Base-by-base conservation (phyloP, 495 filamentous ascomycete species). In the Elasticomyces elasticus region DNA sequence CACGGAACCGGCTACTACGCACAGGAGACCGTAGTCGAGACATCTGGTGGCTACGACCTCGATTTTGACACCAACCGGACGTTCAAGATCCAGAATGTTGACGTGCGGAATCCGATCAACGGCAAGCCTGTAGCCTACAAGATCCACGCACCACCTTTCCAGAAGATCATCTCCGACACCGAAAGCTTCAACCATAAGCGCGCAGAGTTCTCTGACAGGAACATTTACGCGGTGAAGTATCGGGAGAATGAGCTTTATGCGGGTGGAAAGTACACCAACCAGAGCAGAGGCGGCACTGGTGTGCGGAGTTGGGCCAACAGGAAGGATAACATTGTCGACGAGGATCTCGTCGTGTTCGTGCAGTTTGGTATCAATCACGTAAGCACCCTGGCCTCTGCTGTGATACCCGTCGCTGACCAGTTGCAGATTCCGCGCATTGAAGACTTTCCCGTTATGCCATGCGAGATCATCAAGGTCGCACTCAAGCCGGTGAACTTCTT, bases 191-290 rank as follows among this genome's bases (percentile, higher is more conserved):
- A 94, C 61, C 76, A 79, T 60, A 78, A 77, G 52, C 78, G 89
- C 12, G 86, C 87, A 15, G 87, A 91, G 68, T 95, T 90, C 60
- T 85, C 84, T 0, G 86, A 85, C 61, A 82, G 83, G 56, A 83
- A 85, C 49, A 74, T 95, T 45, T 95, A 89, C 72, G 80, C 91
- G 4, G 89, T 87, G 0, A 78, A 77, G 20, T 85, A 94, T 66
- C 74, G 71, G 37, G 89, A 94, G 51, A 80, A 75, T 6, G 89
- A 95, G 66, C 69, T 94, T 3, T 94, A 80, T 63, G 81, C 89
- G 0, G 88, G 82, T 7, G 89, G 89, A 6, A 78, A 82, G 64
- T 95, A 91, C 66, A 95, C 89, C 2, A 86, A 94, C 58, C 90
- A 95, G 70, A 86, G 82, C 24, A 72, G 77, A 26, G 79, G 78